These are phyloP conservation scores for Teratosphaeriaceae sp. DNA, from an alignment of 2,329 filamentous ascomycete species.

Conservation along the genomic window DNA sequence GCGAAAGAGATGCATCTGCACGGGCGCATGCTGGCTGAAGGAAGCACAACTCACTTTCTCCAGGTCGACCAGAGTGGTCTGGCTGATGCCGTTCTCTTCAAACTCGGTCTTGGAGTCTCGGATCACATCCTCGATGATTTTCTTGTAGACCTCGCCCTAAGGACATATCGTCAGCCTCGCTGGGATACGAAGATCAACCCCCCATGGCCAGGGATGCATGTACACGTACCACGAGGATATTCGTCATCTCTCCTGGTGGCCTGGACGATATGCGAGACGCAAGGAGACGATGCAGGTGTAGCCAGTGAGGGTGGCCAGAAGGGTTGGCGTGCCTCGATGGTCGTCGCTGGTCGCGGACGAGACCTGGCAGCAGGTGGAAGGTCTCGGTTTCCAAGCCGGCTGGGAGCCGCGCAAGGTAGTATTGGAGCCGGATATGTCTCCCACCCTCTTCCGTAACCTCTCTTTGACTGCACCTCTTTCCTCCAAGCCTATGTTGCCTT, in stretches of 20 bases:
- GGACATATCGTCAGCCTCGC: slow-evolving; percentile 14
- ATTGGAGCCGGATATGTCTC: neutral
- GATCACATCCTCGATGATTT: slow-evolving; percentile 73
- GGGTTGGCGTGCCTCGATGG: no score
- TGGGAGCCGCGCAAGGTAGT: neutral
- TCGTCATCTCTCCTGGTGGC: slow-evolving; percentile 14
- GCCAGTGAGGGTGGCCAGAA: no score
- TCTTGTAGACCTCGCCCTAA: slow-evolving; percentile 73
- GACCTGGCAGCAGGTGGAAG: neutral
- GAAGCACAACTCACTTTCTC: slow-evolving; percentile 57
- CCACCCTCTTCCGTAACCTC: neutral
- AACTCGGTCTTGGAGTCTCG: slow-evolving; percentile 77
- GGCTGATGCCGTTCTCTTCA: slow-evolving; percentile 90
- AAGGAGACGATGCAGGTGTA: neutral
- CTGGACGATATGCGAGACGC: neutral
- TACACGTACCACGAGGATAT: slow-evolving; percentile 16
- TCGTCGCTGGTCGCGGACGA: neutral
- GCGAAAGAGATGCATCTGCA: neutral
- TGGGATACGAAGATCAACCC: neutral
- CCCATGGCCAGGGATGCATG: no score
- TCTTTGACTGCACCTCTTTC: neutral
- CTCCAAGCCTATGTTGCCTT: neutral
- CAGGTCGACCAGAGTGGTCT: slow-evolving; percentile 78
- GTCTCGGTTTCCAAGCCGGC: neutral
- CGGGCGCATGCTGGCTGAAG: neutral